These are phyloP conservation scores for Diutina catenulata DNA, from an alignment of 1,139 yeast species.

Conservation along the genomic window DNA sequence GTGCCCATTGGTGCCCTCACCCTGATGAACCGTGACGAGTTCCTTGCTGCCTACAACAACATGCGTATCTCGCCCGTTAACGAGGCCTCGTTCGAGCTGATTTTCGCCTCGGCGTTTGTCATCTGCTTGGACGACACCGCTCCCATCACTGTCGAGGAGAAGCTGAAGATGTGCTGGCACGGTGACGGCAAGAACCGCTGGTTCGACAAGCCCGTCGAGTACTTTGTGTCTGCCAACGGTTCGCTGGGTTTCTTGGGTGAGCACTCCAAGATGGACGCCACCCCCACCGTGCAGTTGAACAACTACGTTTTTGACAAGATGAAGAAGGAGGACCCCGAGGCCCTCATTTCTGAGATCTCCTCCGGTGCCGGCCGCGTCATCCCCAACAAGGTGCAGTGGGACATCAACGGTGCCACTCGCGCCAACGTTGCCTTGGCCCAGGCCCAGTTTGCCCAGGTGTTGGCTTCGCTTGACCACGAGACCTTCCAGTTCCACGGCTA, in stretches of 20 bases:
- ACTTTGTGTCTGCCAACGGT: constrained; percentile 73
- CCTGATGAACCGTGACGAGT: constrained; percentile 76
- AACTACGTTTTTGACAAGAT: constrained; percentile 58
- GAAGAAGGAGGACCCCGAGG: constrained; percentile 29
- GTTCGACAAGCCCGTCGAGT: constrained; percentile 87
- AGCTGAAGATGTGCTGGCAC: constrained; percentile 86
- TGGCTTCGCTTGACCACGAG: constrained; percentile 45
- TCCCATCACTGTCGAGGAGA: constrained; percentile 77
- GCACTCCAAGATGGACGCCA: constrained; percentile 97
- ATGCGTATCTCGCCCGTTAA: constrained; percentile 48
- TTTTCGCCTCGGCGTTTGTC: constrained; percentile 71
- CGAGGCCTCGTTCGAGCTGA: constrained; percentile 47
- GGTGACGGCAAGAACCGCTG: constrained; percentile 87
- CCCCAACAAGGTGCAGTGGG: constrained; percentile 18
- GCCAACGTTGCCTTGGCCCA: constrained; percentile 45
- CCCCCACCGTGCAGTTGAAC: constrained; percentile 85
- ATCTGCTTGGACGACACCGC: constrained; percentile 63
- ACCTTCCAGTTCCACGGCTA: constrained; percentile 63
- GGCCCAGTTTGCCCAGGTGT: constrained; percentile 38
- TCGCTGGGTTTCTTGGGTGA: constrained; percentile 91
- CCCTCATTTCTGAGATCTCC: constrained; percentile 17
- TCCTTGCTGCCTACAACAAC: constrained; percentile 51
- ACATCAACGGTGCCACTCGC: constrained; percentile 40
- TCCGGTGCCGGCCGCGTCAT: constrained; percentile 12
- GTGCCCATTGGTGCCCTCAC: constrained; percentile 71